Evolutionary conservation across 352 stramenopile species (phyloP).

Genomic region (Phytophthora meadii): DNA sequence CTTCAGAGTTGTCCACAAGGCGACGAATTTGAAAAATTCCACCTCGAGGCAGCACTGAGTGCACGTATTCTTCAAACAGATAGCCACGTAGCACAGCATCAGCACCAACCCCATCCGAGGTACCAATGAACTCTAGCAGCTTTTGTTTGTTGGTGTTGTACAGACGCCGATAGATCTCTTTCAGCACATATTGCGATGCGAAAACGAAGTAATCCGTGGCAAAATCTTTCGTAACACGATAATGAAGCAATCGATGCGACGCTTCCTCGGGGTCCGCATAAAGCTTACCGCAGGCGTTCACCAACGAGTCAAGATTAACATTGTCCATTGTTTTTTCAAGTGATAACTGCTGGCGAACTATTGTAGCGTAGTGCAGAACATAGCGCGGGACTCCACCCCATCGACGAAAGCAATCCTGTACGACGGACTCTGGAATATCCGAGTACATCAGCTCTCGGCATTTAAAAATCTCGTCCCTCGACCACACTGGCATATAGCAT

Average conservation of each 20-base stretch:
- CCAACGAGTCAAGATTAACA: too few relatives aligned
- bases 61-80: conserved; percentile 7
- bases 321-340: too few relatives aligned
- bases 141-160: background rate
- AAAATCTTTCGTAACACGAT: background rate
- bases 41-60: conserved; percentile 7
- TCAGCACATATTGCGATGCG: background rate
- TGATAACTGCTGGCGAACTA: too few relatives aligned
- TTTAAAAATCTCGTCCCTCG: too few relatives aligned
- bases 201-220: background rate
- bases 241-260: background rate
- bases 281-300: background rate
- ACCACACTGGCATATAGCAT: too few relatives aligned
- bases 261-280: background rate
- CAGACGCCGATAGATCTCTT: too few relatives aligned
- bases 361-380: too few relatives aligned
- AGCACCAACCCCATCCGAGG: conserved; percentile 2
- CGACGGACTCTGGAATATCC: too few relatives aligned
- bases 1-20: background rate
- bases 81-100: conserved; percentile 5
- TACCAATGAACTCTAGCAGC: background rate
- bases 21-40: conserved; percentile 4
- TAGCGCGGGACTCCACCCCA: too few relatives aligned
- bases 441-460: too few relatives aligned
- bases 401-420: too few relatives aligned